Conservation (phyloP, 108 stramenopile species). For the Cyclotella distinguenda region DNA sequence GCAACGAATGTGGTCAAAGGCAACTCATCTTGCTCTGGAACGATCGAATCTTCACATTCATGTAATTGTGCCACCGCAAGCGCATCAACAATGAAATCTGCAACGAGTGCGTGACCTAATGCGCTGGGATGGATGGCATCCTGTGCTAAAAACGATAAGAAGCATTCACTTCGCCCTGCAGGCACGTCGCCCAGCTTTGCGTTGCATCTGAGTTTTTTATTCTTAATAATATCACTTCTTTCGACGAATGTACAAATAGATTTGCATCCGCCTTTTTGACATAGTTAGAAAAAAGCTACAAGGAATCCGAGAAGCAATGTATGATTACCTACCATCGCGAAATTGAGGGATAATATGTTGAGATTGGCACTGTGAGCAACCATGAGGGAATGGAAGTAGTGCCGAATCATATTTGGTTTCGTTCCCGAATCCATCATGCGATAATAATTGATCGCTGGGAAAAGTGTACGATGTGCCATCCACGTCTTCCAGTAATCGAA, state of each 20-base stretch:
- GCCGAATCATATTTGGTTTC: slow-evolving; percentile 25
- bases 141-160: slow-evolving; percentile 54
- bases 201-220: slow-evolving; percentile 37
- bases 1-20: slow-evolving; percentile 52
- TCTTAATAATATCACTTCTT: slow-evolving; percentile 23
- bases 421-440: slow-evolving; percentile 10
- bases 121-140: slow-evolving; percentile 59
- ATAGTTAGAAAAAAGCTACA: neutral
- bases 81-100: slow-evolving; percentile 51
- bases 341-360: slow-evolving; percentile 50
- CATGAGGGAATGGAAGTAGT: slow-evolving; percentile 58
- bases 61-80: slow-evolving; percentile 39
- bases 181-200: slow-evolving; percentile 29
- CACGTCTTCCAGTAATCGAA: slow-evolving; percentile 33
- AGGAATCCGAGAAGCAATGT: neutral
- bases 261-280: slow-evolving; percentile 41
- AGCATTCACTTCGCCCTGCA: slow-evolving; percentile 42
- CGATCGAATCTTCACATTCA: slow-evolving; percentile 22
- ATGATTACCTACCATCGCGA: slow-evolving; percentile 7
- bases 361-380: slow-evolving; percentile 49
- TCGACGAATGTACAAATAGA: slow-evolving; percentile 48
- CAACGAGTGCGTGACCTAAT: slow-evolving; percentile 53
- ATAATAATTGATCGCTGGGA: slow-evolving; percentile 11
- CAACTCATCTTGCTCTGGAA: slow-evolving; percentile 12
- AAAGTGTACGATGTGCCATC: slow-evolving; percentile 40